Conservation (phyloP, 192 early-diverging fungal species). For the Backusella tarrabulga region DNA sequence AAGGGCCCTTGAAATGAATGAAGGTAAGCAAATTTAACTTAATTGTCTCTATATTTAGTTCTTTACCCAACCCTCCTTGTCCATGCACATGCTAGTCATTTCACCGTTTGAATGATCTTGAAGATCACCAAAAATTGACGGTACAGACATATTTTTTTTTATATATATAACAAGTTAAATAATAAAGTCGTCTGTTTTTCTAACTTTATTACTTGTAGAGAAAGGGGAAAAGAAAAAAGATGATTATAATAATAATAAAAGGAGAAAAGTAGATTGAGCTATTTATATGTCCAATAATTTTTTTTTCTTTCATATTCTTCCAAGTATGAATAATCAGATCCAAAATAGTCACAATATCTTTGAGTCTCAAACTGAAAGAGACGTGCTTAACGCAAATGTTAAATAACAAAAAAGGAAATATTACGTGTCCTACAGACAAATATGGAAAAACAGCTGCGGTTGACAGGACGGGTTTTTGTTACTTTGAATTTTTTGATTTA, state of each 20-base stretch:
- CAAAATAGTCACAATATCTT: not conserved
- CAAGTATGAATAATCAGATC: not conserved
- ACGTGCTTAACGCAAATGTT: not conserved
- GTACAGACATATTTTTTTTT: not conserved
- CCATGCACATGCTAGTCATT: conserved; percentile 6
- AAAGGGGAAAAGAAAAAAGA: not conserved
- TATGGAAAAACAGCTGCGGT: not conserved
- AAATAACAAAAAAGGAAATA: not conserved
- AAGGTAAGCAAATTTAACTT: not conserved
- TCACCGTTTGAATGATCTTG: no score
- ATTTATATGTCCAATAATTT: not conserved
- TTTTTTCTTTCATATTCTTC: conserved; percentile 1
- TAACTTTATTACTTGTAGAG: not conserved
- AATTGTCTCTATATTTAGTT: not conserved
- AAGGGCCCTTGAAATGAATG: conserved; percentile 23
- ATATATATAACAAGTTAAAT: not conserved
- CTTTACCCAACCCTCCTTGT: conserved; percentile 46
- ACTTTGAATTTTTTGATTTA: not conserved
- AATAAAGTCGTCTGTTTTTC: not conserved
- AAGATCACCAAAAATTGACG: not conserved
- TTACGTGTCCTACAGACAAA: not conserved
- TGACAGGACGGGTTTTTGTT: not conserved
- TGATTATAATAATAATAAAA: not conserved
- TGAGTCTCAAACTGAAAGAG: not conserved
- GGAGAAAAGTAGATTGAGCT: not conserved